Conservation (phyloP, 2,329 filamentous ascomycete genomes). For the Purpureocillium lavendulum region DNA sequence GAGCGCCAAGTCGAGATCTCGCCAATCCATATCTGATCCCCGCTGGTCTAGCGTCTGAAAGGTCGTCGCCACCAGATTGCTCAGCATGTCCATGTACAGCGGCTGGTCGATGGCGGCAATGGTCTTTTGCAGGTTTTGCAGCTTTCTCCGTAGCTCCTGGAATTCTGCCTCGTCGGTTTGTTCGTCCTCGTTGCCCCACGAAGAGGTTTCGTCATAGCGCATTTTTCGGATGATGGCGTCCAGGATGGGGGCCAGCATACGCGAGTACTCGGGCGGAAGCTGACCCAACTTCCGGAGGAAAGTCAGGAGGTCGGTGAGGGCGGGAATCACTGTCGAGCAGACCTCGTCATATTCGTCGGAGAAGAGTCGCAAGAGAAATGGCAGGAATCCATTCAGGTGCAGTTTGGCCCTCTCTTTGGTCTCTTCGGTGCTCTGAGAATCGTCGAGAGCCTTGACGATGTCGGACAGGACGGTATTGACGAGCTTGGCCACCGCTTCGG, state of each 20-base stretch:
- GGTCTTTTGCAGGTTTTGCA: conserved; percentile 87
- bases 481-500: conserved; percentile 88
- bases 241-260: conserved; percentile 78
- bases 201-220: conserved; percentile 92
- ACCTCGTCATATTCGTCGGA: conserved; percentile 97
- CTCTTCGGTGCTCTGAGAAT: conserved; percentile 48
- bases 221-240: conserved; percentile 93
- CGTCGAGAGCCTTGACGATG: conserved; percentile 79
- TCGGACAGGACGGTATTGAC: conserved; percentile 86
- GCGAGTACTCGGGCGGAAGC: conserved; percentile 66
- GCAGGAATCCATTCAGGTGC: conserved; percentile 74
- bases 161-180: conserved; percentile 97
- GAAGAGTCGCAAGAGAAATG: conserved; percentile 86
- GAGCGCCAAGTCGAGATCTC: conserved; percentile 86
- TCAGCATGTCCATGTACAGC: conserved; percentile 83
- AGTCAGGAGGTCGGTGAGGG: conserved; percentile 83
- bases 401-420: conserved; percentile 70
- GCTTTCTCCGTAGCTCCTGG: conserved; percentile 80
- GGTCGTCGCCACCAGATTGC: conserved; percentile 77
- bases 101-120: conserved; percentile 82
- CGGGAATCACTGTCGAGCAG: conserved; percentile 90
- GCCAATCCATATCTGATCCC: conserved; percentile 76
- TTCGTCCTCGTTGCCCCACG: conserved; percentile 89
- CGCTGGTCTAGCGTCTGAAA: conserved; percentile 73
- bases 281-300: conserved; percentile 76